Evolutionary conservation across 129 eudicot species (phyloP).

Genomic region (Helianthus annuus): DNA sequence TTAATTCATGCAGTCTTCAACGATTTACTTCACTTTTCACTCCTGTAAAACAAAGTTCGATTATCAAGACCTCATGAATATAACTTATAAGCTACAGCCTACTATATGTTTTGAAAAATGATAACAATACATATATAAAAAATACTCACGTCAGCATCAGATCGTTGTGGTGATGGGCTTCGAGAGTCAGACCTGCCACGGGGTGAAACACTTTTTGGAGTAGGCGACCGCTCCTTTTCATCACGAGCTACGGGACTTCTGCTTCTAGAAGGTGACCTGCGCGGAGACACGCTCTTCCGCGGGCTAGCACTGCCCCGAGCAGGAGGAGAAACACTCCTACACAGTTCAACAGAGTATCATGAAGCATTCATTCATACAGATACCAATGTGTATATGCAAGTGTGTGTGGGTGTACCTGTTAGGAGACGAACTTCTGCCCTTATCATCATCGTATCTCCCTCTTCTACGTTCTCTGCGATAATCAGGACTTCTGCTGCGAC

Average conservation of each 20-base stretch:
- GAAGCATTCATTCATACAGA: background rate
- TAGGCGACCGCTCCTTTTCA: conserved; percentile 57
- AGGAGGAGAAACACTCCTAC: conserved; percentile 56
- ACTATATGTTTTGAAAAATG: background rate
- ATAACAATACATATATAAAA: background rate
- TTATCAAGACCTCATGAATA: background rate
- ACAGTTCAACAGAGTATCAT: background rate
- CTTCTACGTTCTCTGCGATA: conserved; percentile 76
- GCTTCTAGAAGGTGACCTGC: conserved; percentile 54
- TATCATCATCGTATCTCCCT: conserved; percentile 64
- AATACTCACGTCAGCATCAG: conserved; percentile 80
- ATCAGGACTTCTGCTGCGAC: conserved; percentile 81
- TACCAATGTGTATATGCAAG: background rate
- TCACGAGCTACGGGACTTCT: conserved; percentile 56
- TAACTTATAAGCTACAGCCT: background rate
- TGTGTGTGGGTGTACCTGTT: conserved; percentile 48
- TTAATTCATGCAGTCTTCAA: conserved; percentile 13
- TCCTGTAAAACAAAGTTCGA: conserved; percentile 44
- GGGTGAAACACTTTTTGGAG: conserved; percentile 79
- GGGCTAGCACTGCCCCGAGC: conserved; percentile 67
- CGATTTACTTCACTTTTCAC: conserved; percentile 18
- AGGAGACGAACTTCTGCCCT: conserved; percentile 72
- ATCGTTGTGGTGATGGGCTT: conserved; percentile 76
- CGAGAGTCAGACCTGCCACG: conserved; percentile 64
- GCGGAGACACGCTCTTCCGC: conserved; percentile 74